Evolutionary conservation across 371 early-diverging fungal species (phyloP), one percentile per base, ranked within the genome.

Genomic region (Rozella allomycis): DNA sequence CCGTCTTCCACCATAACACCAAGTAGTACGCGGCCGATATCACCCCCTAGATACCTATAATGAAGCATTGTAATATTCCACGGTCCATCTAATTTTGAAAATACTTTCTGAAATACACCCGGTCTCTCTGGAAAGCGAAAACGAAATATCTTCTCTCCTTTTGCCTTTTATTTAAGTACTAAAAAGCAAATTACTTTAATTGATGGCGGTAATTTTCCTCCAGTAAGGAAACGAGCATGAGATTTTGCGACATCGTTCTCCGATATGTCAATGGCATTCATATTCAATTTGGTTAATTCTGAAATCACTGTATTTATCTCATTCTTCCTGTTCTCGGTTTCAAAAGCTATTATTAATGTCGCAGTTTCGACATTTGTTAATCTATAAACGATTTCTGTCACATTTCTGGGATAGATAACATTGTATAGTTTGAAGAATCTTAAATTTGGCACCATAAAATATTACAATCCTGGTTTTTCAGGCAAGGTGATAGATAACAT

Each of bases 31-130:
- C 75, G 75, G 23, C 78, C 87, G 52, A 81, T 73, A 49, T 93
- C 90, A 38, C 79, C 83, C 19, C 94, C 94, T 47, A 78, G 74
- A 49, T 93, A 85, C 26, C 91, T 70, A 55, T 93, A 87, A 48
- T 88, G 86, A 62, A 87, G 85, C n/a, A 87, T 54, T 0, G 83
- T 71, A n/a, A 85, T 74, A 47, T 88, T 88, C 76, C 77, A 86
- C 20, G 47, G 54, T 17, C 45, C 59, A 22, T 61, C 44, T 26
- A 93, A 39, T 10, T 67, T 69, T n/a, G 46, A 40, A 38, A 93
- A 59, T 49, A 93, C 90, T 41, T 68, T 69, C 17, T 65, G 51
- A 18, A 88, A 55, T 1, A 88, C 88, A 29, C 85, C 88, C 5
- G 87, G 91, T 28, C 88, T 67, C 51, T 91, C 91, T 7, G 88